Percentiles rank a stretch among this genome's conserved stretches.
phyloP scores from a whole-genome alignment of 2,329 filamentous ascomycete species.

The Phialemoniopsis sp. region DNA sequence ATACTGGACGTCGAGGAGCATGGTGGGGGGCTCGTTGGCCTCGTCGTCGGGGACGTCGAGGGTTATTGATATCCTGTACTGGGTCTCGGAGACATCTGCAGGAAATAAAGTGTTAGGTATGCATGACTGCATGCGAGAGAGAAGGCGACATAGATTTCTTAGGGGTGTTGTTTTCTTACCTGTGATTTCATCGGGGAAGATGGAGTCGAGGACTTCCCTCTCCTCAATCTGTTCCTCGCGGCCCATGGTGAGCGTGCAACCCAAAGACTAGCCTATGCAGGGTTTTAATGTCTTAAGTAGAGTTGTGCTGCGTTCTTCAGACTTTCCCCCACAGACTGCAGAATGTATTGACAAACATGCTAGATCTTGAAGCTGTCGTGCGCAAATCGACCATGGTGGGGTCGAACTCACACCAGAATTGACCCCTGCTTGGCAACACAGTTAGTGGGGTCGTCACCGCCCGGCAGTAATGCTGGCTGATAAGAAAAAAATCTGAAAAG shows the following conservation, averaged over 20 bases:
- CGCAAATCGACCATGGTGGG: background rate
- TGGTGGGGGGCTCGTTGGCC: slow-evolving; percentile 56
- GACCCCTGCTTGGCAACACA: no score
- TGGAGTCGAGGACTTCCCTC: slow-evolving; percentile 95
- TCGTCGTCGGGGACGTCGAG: slow-evolving; percentile 70
- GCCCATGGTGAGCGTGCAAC: slow-evolving; percentile 53
- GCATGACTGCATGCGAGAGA: no score
- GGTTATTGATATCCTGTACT: slow-evolving; percentile 82
- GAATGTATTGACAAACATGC: no score
- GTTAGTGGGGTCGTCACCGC: slow-evolving; percentile 21
- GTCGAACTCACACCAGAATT: background rate
- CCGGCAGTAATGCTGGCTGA: slow-evolving; percentile 15
- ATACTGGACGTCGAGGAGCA: slow-evolving; percentile 83
- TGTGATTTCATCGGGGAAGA: slow-evolving; percentile 97
- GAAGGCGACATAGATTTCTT: no score
- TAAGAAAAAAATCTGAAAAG: slow-evolving; percentile 5
- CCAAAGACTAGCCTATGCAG: no score
- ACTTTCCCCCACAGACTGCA: no score
- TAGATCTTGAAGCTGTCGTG: background rate
- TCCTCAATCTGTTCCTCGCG: slow-evolving; percentile 92
- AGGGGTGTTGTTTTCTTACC: no score
- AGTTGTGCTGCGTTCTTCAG: background rate
- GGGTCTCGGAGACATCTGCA: slow-evolving; percentile 84
- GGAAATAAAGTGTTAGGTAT: background rate
- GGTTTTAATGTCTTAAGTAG: no score